Evolutionary conservation across 2,329 filamentous ascomycete species (phyloP), one percentile per base, ranked within the genome.

Genomic region (Fusarium liriodendri): DNA sequence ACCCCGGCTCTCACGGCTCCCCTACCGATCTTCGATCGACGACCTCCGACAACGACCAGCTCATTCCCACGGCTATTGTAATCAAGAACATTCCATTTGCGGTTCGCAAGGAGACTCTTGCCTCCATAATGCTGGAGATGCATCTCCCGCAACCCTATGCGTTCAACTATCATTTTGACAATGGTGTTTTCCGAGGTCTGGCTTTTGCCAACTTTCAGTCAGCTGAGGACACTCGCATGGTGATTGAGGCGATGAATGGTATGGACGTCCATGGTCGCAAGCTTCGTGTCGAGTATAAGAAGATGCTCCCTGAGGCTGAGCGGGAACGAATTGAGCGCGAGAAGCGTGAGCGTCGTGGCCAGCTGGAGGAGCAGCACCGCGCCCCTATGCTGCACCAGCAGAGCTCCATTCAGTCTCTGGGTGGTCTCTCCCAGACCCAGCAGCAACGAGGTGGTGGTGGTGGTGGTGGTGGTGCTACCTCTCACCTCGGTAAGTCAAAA

Each of bases 51-150:
- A 88, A 91, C 66, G 96, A 98, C 76, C 96, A 98, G 85, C 90
- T 99, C 70, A 99, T 99, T 69, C 96, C 96, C 4, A 99, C 97
- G 5, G 97, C 97, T 64, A 98, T 99, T 78, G 97, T 99, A 68
- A 98, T 99, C 85, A 99, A 99, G 87, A 99, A 99, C 82, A 99
- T 99, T 40, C 97, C 97, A 0, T 99, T 99, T 82, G 97, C 97
- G 32, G 95, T 98, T 66, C 95, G 98, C 83, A 98, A 98, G 85
- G 97, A 99, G 84, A 95, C 96, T 79, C 88, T 99, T 42, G 94
- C 97, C 37, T 91, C 92, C 72, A 89, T 98, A 76, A 99, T 99
- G 97, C 94, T 95, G 10, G 94, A 98, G 22, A 90, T 98, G 89
- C 93, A 95, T 76, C 89, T 99, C 42, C 97, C 97, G 1, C 90